A percentile compares a stretch with the other conserved stretches of the same genome.
Conservation (phyloP, 129 eudicot species). For the Escallonia rubra region DNA sequence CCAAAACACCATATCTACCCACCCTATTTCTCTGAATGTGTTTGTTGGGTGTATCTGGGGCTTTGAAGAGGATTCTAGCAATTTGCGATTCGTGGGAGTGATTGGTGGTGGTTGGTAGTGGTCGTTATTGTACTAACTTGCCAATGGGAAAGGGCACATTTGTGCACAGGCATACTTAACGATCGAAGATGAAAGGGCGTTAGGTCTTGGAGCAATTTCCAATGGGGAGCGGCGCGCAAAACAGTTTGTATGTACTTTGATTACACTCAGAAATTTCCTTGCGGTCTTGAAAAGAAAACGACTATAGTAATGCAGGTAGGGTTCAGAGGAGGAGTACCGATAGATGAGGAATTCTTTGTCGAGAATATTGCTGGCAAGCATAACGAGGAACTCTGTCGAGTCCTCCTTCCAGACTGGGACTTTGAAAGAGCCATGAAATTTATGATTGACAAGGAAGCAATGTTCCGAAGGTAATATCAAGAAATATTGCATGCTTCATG, state of each 20-base stretch:
- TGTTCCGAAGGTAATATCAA: conserved; percentile 64
- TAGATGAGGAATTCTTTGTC: conserved; percentile 73
- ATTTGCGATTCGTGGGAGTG: no score
- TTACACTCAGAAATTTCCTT: background rate
- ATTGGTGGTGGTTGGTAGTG: no score
- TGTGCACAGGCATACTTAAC: no score
- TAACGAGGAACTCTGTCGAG: conserved; percentile 69
- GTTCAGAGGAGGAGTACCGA: conserved; percentile 77
- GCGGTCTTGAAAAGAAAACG: background rate
- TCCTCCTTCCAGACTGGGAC: conserved; percentile 87
- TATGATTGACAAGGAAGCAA: conserved; percentile 79
- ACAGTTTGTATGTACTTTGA: background rate
- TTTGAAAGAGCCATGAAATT: conserved; percentile 60
- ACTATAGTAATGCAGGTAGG: conserved; percentile 46
- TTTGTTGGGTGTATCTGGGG: no score
- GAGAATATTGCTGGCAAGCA: conserved; percentile 75
- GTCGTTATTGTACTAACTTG: no score
- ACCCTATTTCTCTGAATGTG: no score
- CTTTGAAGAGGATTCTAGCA: no score
- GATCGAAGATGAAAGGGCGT: no score
- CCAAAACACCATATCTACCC: no score
- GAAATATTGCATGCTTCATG: background rate
- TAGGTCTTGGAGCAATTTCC: no score
- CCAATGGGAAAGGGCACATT: no score
- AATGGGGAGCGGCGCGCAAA: no score